Percentiles rank a stretch among this genome's conserved stretches.
phyloP scores from a whole-genome alignment of 768 basidiomycete species.

The Clitopilus passeckerianus region DNA sequence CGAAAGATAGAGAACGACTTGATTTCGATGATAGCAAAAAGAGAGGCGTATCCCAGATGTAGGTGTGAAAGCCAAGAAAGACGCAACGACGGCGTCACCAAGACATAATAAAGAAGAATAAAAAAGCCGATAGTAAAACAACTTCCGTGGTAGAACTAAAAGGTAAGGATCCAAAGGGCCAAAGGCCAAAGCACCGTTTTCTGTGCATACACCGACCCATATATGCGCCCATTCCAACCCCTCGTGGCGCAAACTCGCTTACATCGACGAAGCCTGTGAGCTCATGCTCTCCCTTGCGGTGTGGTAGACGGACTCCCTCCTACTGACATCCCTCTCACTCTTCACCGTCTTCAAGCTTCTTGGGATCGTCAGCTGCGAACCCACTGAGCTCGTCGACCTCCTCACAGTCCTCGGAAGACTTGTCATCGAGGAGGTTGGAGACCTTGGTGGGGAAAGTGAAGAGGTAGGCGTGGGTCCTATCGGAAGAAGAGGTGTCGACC shows the following conservation, averaged over 20 bases:
- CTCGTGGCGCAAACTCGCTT: neutral
- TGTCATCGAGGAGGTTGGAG: neutral
- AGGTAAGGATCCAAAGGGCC: neutral
- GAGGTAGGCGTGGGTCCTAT: neutral
- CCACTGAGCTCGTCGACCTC: neutral
- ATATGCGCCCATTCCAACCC: too few relatives aligned
- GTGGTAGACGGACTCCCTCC: neutral
- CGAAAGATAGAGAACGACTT: neutral
- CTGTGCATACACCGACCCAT: neutral
- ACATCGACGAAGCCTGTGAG: conserved; percentile 1
- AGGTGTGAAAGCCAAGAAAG: neutral
- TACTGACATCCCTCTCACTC: neutral
- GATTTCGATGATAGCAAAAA: neutral
- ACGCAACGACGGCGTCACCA: neutral
- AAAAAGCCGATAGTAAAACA: neutral
- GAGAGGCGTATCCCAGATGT: neutral
- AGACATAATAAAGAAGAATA: neutral
- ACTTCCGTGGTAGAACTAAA: neutral
- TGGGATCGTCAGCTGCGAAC: neutral
- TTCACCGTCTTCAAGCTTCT: neutral
- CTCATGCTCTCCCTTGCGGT: neutral
- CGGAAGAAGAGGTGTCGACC: neutral
- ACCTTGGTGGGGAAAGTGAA: neutral
- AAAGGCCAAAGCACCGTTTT: neutral
- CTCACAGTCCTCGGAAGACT: neutral